Conservation (phyloP, 2,329 filamentous ascomycete species). For the Ceratocystis eucalypticola region DNA sequence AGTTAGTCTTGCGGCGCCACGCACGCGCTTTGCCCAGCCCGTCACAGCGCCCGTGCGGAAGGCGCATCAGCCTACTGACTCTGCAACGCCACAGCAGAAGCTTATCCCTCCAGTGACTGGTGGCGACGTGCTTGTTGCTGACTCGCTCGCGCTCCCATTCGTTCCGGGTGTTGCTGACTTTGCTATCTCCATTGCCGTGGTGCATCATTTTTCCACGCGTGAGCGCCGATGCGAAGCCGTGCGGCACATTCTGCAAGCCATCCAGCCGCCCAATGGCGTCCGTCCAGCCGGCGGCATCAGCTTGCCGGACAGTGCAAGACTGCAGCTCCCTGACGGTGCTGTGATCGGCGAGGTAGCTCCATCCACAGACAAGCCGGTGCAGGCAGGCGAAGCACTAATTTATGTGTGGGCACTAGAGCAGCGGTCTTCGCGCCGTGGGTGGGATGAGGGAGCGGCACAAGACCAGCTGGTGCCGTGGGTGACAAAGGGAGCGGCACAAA, state of each 20-base stretch:
- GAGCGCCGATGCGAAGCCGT: slow-evolving; percentile 61
- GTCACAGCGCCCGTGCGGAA: slow-evolving; percentile 36
- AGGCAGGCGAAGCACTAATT: slow-evolving; percentile 54
- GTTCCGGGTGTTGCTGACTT: slow-evolving; percentile 53
- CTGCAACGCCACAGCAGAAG: slow-evolving; percentile 17
- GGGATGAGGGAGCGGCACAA: slow-evolving; percentile 71
- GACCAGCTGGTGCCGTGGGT: slow-evolving; percentile 97
- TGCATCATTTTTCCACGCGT: slow-evolving; percentile 80
- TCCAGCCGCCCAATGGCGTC: slow-evolving; percentile 29
- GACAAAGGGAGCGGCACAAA: slow-evolving; percentile 32
- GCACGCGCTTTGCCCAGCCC: neutral
- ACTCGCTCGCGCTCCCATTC: slow-evolving; percentile 74
- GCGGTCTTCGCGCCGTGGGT: slow-evolving; percentile 69
- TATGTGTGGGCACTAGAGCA: slow-evolving; percentile 98
- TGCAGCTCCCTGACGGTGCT: slow-evolving; percentile 11
- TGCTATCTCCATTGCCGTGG: slow-evolving; percentile 81
- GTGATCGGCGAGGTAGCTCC: slow-evolving; percentile 27
- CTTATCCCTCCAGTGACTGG: slow-evolving; percentile 25
- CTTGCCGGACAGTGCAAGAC: slow-evolving; percentile 22
- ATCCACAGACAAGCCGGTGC: neutral
- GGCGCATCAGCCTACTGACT: slow-evolving; percentile 24
- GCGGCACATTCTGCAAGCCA: slow-evolving; percentile 51
- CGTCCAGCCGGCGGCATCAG: neutral
- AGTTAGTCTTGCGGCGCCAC: slow-evolving; percentile 59
- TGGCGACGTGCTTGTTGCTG: slow-evolving; percentile 62